A percentile compares a stretch with the other conserved stretches of the same genome.
These are phyloP conservation scores for Paecilomyces variotii DNA, from an alignment of 2,329 filamentous ascomycete genomes.

Conservation along the genomic window DNA sequence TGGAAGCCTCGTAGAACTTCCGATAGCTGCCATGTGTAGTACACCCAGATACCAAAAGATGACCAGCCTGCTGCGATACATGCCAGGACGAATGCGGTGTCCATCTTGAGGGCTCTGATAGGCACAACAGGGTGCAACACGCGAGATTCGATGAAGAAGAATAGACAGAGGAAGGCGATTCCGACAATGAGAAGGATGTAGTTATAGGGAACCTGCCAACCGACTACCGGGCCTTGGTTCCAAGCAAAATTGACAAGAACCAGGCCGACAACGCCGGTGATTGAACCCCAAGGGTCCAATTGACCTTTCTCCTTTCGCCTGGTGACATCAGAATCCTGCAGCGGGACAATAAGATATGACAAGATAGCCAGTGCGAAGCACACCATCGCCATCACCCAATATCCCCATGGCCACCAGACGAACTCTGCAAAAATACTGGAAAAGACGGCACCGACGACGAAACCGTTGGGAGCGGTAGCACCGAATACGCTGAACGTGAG, in stretches of 20 bases:
- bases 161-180: constrained; percentile 26
- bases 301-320: constrained; percentile 13
- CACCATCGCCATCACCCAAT: constrained; percentile 38
- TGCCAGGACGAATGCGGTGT: constrained; percentile 27
- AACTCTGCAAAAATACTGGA: constrained; percentile 30
- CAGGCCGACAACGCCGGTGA: constrained; percentile 40
- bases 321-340: constrained; percentile 14
- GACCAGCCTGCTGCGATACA: constrained; percentile 36
- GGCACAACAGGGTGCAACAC: constrained; percentile 2
- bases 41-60: constrained; percentile 35
- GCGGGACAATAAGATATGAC: constrained; percentile 34
- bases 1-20: constrained; percentile 15
- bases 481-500: constrained; percentile 41
- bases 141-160: constrained; percentile 2
- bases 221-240: constrained; percentile 43
- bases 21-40: constrained; percentile 30
- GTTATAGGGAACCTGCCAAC: constrained; percentile 39
- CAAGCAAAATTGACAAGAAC: constrained; percentile 47
- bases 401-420: constrained; percentile 47
- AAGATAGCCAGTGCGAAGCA: constrained; percentile 21
- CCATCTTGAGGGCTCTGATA: constrained; percentile 3
- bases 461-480: constrained; percentile 36
- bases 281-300: constrained; percentile 38
- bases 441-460: constrained; percentile 32
- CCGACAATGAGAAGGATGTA: constrained; percentile 39